These are phyloP conservation scores for Metschnikowia proteae DNA, from an alignment of 805 yeast species.

Conservation along the genomic window DNA sequence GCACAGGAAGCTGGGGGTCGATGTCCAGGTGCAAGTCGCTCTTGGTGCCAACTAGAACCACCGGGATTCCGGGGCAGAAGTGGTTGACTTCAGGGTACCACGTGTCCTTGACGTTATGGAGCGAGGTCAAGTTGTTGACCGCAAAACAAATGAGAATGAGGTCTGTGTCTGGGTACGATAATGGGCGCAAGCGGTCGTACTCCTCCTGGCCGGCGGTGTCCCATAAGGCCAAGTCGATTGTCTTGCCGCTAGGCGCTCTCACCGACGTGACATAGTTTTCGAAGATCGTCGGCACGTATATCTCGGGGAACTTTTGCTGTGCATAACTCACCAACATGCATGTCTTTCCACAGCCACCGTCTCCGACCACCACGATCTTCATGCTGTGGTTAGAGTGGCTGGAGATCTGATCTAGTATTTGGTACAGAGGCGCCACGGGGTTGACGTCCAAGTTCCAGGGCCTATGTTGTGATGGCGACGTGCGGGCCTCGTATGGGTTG, in stretches of 20 bases:
- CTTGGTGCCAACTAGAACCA: conserved; percentile 79
- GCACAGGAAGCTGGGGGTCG: conserved; percentile 48
- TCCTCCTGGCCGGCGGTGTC: conserved; percentile 92
- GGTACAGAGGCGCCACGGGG: conserved; percentile 35
- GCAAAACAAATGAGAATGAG: conserved; percentile 73
- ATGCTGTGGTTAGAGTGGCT: conserved; percentile 23
- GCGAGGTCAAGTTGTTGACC: conserved; percentile 55
- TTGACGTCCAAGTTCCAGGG: conserved; percentile 26
- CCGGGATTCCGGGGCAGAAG: conserved; percentile 78
- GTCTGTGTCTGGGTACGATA: conserved; percentile 77
- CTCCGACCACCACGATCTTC: conserved; percentile 82
- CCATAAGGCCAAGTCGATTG: conserved; percentile 75
- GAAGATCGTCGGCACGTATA: conserved; percentile 79
- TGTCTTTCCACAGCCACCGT: conserved; percentile 90
- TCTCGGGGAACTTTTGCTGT: conserved; percentile 64
- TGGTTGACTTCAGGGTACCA: conserved; percentile 89
- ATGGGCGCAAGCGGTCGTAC: conserved; percentile 73
- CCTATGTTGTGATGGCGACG: conserved; percentile 11
- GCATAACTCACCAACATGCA: conserved; percentile 67
- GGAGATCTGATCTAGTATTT: conserved; percentile 23
- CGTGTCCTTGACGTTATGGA: conserved; percentile 69
- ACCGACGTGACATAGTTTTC: conserved; percentile 70
- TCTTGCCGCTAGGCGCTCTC: conserved; percentile 73
- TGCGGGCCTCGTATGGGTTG: conserved; percentile 18
- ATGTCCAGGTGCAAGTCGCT: conserved; percentile 48